Base-by-base conservation (phyloP, 1,139 yeast genomes). In the Kodamaea sp. region DNA sequence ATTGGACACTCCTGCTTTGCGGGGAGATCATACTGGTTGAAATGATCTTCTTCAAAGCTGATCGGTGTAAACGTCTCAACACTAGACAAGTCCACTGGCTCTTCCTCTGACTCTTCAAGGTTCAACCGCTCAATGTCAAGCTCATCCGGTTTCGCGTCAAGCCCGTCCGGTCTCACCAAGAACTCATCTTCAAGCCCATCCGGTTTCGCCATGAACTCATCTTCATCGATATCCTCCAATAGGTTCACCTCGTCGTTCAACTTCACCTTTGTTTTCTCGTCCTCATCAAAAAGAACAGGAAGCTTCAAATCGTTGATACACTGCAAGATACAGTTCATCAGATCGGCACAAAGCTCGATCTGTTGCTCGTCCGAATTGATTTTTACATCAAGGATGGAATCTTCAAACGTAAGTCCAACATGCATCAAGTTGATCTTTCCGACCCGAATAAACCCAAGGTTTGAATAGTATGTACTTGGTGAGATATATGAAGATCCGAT, bases 341-440 rank as follows among this genome's bases (percentile, higher is more conserved):
- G 87, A 58, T 90, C 97, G 1, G 96, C 92, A 63, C 96, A 89
- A 2, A 88, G 52, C 29, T 82, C 81, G 1, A 84, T 37, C 23
- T 67, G 70, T 15, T 76, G 54, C 9, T 69, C 65, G 39, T 79
- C 85, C 9, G 78, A 54, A 35, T 70, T 70, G 9, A 81, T 54
- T 37, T 70, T 73, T 26, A 80, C 40, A 36, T 74, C 77, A 4
- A 75, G 38, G 22, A 48, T 43, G 12, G 54, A 43, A 11, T 49
- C 57, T 8, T 60, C 59, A 31, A 63, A 49, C 1, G 74, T 65
- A 3, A 73, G 41, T 2, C 75, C 78, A 7, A 71, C 47, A 40
- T 70, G 72, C 2, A 75, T 47, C 4, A 70, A 56, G 40, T 67
- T 73, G 1, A 75, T 52, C 11, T 53, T 58, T 0, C 78, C 84